Evolutionary conservation across 2,329 filamentous ascomycete species (phyloP).

Genomic region (Microthyrium microscopicum): DNA sequence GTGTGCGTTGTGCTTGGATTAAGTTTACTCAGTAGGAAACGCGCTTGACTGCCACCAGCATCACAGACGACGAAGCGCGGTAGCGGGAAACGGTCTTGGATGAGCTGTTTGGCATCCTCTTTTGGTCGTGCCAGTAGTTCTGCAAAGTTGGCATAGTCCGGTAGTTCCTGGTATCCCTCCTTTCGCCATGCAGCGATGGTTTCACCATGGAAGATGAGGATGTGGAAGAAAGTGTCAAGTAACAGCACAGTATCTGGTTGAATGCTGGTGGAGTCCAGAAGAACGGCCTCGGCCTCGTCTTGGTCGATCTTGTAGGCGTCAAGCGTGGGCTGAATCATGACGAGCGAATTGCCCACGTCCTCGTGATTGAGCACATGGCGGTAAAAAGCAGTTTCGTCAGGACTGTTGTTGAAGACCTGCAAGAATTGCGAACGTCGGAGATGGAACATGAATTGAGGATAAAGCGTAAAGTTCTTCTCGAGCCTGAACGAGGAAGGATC

Average conservation of each 20-base stretch:
- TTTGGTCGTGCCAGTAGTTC: slow-evolving; percentile 79
- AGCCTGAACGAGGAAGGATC: slow-evolving; percentile 85
- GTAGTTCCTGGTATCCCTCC: slow-evolving; percentile 92
- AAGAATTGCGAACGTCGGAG: slow-evolving; percentile 91
- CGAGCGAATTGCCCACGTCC: slow-evolving; percentile 85
- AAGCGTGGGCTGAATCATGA: slow-evolving; percentile 97
- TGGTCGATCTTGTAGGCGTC: slow-evolving; percentile 97
- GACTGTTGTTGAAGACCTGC: slow-evolving; percentile 98
- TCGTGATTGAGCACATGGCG: slow-evolving; percentile 94
- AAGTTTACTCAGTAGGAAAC: slow-evolving; percentile 90
- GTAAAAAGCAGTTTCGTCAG: slow-evolving; percentile 98
- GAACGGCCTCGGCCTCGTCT: slow-evolving; percentile 80
- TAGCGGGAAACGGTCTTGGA: slow-evolving; percentile 93
- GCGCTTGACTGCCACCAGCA: slow-evolving; percentile 91
- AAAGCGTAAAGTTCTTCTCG: slow-evolving; percentile 98
- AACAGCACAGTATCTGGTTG: slow-evolving; percentile 86
- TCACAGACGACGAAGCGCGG: slow-evolving; percentile 98
- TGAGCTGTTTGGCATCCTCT: slow-evolving; percentile 82
- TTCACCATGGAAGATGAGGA: slow-evolving; percentile 96
- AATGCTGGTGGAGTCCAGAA: slow-evolving; percentile 91
- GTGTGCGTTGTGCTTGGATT: slow-evolving; percentile 97
- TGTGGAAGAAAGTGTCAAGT: slow-evolving; percentile 98
- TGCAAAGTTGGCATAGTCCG: slow-evolving; percentile 94
- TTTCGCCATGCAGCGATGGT: slow-evolving; percentile 97
- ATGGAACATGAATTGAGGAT: slow-evolving; percentile 99